Evolutionary conservation across 2,329 filamentous ascomycete genomes (phyloP).

Genomic region (Plectosphaerella sp.): DNA sequence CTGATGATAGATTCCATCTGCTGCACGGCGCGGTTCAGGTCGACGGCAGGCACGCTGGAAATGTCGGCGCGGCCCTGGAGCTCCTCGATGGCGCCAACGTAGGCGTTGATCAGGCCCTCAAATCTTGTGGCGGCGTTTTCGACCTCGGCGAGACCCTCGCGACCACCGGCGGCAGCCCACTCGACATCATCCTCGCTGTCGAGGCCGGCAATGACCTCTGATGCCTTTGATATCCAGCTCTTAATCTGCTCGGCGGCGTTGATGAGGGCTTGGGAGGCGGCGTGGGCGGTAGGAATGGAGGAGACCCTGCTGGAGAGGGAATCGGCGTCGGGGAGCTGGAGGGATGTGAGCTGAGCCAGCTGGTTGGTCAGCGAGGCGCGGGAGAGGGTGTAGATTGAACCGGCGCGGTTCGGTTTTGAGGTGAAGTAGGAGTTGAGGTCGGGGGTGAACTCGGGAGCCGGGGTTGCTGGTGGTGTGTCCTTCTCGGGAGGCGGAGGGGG

Average conservation of each 20-base stretch:
- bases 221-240: slow-evolving; percentile 89
- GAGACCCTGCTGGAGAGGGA: slow-evolving; percentile 79
- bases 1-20: slow-evolving; percentile 86
- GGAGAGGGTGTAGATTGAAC: slow-evolving; percentile 91
- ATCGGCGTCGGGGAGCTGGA: slow-evolving; percentile 81
- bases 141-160: slow-evolving; percentile 71
- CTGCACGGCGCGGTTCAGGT: slow-evolving; percentile 69
- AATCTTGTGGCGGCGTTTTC: slow-evolving; percentile 76
- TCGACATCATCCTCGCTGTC: slow-evolving; percentile 97
- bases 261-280: slow-evolving; percentile 78
- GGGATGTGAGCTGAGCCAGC: slow-evolving; percentile 83
- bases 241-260: slow-evolving; percentile 89
- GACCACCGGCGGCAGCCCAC: slow-evolving; percentile 86
- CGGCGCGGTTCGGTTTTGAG: slow-evolving; percentile 52
- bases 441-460: slow-evolving; percentile 39
- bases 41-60: slow-evolving; percentile 60
- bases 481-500: slow-evolving; percentile 42
- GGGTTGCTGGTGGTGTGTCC: slow-evolving; percentile 34
- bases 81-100: slow-evolving; percentile 89
- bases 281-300: slow-evolving; percentile 77
- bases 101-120: slow-evolving; percentile 85
- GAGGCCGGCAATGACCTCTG: slow-evolving; percentile 80
- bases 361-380: slow-evolving; percentile 91
- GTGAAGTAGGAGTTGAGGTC: slow-evolving; percentile 62
- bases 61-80: slow-evolving; percentile 79